Conservation (phyloP, 345 rosid species). For the Leavenworthia alabamica region DNA sequence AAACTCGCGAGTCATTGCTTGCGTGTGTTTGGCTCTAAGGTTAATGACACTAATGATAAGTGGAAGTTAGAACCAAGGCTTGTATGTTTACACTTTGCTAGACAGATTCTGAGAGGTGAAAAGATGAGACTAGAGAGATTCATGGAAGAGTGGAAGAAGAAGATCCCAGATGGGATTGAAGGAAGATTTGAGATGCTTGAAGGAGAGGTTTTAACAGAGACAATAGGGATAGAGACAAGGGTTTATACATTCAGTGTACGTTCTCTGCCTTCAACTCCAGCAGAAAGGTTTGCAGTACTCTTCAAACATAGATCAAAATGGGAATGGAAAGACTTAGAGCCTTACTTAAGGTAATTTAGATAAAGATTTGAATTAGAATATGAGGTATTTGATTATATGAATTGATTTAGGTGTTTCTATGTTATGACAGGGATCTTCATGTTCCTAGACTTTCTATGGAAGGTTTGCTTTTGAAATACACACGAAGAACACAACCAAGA, state of each 20-base stretch:
- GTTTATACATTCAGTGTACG: conserved; percentile 56
- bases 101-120: conserved; percentile 50
- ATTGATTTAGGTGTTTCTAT: not conserved
- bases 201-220: conserved; percentile 88
- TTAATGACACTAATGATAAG: conserved; percentile 29
- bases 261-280: conserved; percentile 65
- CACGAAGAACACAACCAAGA: conserved; percentile 67
- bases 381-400: not conserved
- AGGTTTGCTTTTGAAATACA: conserved; percentile 77
- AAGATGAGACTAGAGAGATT: conserved; percentile 60
- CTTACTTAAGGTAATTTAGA: conserved; percentile 57
- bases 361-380: not conserved
- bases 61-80: conserved; percentile 69
- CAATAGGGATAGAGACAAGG: conserved; percentile 68
- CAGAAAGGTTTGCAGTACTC: conserved; percentile 60
- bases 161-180: conserved; percentile 63
- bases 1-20: conserved; percentile 59
- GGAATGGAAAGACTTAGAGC: conserved; percentile 88
- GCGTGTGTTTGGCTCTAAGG: conserved; percentile 47
- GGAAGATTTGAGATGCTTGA: conserved; percentile 66
- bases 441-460: conserved; percentile 82
- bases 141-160: conserved; percentile 59
- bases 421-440: conserved; percentile 60
- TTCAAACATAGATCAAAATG: conserved; percentile 70
- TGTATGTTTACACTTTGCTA: conserved; percentile 73